Evolutionary conservation across 164 flowering plant genomes (phyloP), one percentile per base, ranked within the genome.

Genomic region (Magnolia changhungtana): DNA sequence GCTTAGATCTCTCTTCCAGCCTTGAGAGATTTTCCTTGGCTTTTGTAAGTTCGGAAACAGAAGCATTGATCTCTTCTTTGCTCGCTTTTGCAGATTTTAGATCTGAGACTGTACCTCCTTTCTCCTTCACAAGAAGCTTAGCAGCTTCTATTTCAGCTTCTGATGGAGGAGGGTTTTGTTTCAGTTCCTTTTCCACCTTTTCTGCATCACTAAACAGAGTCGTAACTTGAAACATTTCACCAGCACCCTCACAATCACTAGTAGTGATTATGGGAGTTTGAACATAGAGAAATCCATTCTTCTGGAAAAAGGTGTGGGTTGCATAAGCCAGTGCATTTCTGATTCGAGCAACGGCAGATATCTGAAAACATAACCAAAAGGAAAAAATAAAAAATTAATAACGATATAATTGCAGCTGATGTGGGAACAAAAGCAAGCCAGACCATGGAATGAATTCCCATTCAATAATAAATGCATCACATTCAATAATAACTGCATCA

Each of bases 221-320:
- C 8, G 99, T 95, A 23, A 90, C 98, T 89, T 95, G 99, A 87
- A 95, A 95, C 98, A 92, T 93, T 82, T 92, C 98, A 78, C 99
- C 99, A 76, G 99, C 99, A 81, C 97, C 98, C 87, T 96, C 98
- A 84, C 99, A 92, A 83, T 92, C 99, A 81, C 98, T 92, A 18
- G 99, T 96, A 51, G 97, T 96, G 75, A 96, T 82, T 58, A 96
- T 93, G 20, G 98, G 99, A 63, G 99, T 93, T 68, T 95, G 99
- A 23, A 93, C 81, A 74, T 91, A 91, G 3, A 91, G 89, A 75
- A 95, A 95, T 1, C 88, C 90, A 78, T 93, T 88, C 78, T 91
- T 85, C 51, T 89, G 89, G 80, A 95, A 93, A 79, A 95, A 95
- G 65, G 92, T 87, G 77, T 95, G 98, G 4, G 97, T 95, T 18